Conservation (phyloP, 2,329 filamentous ascomycete species). For the Phoma sp. region DNA sequence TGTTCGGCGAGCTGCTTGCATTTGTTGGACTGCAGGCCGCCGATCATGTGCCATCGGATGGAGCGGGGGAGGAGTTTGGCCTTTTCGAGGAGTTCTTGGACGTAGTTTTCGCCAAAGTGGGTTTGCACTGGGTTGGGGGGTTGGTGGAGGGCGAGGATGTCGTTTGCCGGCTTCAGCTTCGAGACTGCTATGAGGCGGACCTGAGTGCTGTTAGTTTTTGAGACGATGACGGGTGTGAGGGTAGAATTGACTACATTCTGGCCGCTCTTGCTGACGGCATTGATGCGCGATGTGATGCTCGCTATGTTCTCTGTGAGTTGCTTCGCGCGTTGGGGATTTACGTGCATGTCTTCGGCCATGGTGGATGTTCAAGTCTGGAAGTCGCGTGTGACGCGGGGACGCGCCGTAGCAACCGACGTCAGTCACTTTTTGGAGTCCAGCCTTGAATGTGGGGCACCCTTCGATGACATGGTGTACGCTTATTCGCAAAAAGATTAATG, state of each 20-base stretch:
- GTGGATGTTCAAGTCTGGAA: slow-evolving; percentile 16
- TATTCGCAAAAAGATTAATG: not conserved
- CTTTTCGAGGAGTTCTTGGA: slow-evolving; percentile 82
- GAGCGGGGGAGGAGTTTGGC: slow-evolving; percentile 76
- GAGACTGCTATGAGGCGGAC: slow-evolving; percentile 92
- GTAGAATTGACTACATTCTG: slow-evolving; percentile 41
- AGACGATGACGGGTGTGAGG: not conserved
- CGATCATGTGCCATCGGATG: slow-evolving; percentile 97
- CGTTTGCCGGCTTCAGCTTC: slow-evolving; percentile 91
- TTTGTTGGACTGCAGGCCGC: slow-evolving; percentile 91
- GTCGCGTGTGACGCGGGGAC: slow-evolving; percentile 21
- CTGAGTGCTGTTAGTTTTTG: slow-evolving; percentile 50
- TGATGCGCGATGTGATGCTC: slow-evolving; percentile 52
- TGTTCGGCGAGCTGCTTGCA: slow-evolving; percentile 83
- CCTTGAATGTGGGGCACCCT: slow-evolving; percentile 14
- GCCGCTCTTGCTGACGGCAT: slow-evolving; percentile 45
- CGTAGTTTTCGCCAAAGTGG: slow-evolving; percentile 97
- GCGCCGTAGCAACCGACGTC: slow-evolving; percentile 23
- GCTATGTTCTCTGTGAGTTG: slow-evolving; percentile 55
- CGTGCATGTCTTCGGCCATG: slow-evolving; percentile 50
- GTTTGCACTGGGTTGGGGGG: slow-evolving; percentile 58
- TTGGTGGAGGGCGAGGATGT: slow-evolving; percentile 84
- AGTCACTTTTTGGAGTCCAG: slow-evolving; percentile 24
- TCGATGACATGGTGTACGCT: not conserved
- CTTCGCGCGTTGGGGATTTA: slow-evolving; percentile 55